Base-by-base conservation (phyloP, 1,284 basidiomycete genomes). In the Bjerkandera adusta region DNA sequence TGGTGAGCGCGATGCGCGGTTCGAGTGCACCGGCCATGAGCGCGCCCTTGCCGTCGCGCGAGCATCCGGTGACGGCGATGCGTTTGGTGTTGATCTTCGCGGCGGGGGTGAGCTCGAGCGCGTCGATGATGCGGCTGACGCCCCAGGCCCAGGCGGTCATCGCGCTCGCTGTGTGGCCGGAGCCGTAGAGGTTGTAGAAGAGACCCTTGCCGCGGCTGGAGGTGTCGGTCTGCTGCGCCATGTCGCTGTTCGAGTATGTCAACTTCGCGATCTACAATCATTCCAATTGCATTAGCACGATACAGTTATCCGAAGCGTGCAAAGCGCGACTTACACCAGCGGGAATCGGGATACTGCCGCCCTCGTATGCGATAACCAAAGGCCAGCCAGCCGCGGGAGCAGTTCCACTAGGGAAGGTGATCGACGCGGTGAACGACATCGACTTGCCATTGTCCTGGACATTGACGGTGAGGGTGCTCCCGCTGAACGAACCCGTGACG, bases 141-240 rank as follows among this genome's bases (percentile, higher is more conserved):
- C 71, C 77, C 77, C 77, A 80, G 1, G 71, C 70, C 77, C 77
- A 80, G 0, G 77, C 77, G 7, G 67, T 75, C 72, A 79, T 72
- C 8, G 76, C 73, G 47, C 65, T 64, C 2, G 77, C 77, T 25
- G 67, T 70, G 37, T 69, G 67, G 49, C 54, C 57, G 40, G 54
- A 58, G 16, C 77, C 77, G 57, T 71, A 80, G 21, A 80, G 65
- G 33, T 68, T 64, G 65, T 72, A 80, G 68, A 81, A 81, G 47
- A 73, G 70, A 32, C 79, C 77, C 36, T 66, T 56, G 5, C 77
- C 77, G 21, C 77, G 71, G 58, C 73, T 76, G 30, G 58, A 60
- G 5, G 55, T 48, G 54, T 65, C 61, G 46, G 65, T 64, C 58
- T 79, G 73, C 22, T 63, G 59, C 2, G 75, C 77, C 54, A 81